Percentiles rank a stretch among this genome's conserved stretches.
Conservation (phyloP, 208 protist genomes). For the Leishmania guyanensis region DNA sequence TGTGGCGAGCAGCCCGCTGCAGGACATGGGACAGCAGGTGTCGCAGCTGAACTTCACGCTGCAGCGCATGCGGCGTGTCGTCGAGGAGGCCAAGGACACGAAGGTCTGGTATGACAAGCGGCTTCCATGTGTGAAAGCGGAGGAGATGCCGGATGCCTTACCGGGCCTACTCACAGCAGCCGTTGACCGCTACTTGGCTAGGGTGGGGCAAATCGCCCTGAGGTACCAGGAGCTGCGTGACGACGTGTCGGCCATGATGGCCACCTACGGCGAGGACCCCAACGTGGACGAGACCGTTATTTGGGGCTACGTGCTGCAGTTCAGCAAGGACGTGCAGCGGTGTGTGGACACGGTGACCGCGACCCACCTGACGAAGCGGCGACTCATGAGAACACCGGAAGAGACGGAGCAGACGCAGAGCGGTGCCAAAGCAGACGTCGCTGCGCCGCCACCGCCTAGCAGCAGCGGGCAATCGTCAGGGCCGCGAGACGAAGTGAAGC, state of each 20-base stretch:
- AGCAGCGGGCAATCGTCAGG: not conserved
- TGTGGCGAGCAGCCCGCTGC: slow-evolving; percentile 41
- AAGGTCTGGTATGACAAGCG: slow-evolving; percentile 43
- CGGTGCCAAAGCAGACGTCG: not conserved
- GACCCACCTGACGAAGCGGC: slow-evolving; percentile 32
- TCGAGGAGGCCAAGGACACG: slow-evolving; percentile 61
- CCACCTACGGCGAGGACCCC: slow-evolving; percentile 75
- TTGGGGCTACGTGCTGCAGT: slow-evolving; percentile 63
- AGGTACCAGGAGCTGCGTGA: slow-evolving; percentile 69
- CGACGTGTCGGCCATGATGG: slow-evolving; percentile 67
- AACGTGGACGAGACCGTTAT: slow-evolving; percentile 60
- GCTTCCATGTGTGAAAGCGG: slow-evolving; percentile 27
- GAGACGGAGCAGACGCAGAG: not conserved
- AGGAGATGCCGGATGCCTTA: slow-evolving; percentile 39
- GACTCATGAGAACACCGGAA: slow-evolving; percentile 15
- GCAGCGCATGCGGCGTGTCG: slow-evolving; percentile 71
- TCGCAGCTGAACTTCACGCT: slow-evolving; percentile 66
- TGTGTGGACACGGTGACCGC: slow-evolving; percentile 36
- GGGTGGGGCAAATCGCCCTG: slow-evolving; percentile 54
- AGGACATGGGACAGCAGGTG: slow-evolving; percentile 66
- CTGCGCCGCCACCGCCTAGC: not conserved
- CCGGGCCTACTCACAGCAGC: slow-evolving; percentile 37
- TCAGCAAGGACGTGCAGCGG: slow-evolving; percentile 48
- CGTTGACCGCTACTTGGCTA: slow-evolving; percentile 35
- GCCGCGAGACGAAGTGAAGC: not conserved